Base-by-base conservation (phyloP, 495 filamentous ascomycete genomes). In the Xylaria telfairii region DNA sequence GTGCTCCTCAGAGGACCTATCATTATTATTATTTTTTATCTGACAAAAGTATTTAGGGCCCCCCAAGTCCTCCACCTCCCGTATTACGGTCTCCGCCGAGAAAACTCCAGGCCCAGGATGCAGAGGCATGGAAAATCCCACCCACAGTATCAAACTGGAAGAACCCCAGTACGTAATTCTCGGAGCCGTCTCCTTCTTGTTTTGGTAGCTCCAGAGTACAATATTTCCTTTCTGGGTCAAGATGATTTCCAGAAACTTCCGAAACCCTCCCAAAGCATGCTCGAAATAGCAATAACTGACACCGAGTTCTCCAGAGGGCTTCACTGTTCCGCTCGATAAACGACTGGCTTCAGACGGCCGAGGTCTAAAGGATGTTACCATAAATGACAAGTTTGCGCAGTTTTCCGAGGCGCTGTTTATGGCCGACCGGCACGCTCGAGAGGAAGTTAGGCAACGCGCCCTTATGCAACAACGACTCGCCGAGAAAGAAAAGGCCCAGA, bases 371-470 rank as follows among this genome's bases (percentile, higher is more conserved):
- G 96, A 99, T 81, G 92, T 97, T 42, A 91, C 94, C 28, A 98
- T 99, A 78, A 99, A 98, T 81, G 96, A 99, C 84, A 99, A 98
- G 76, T 98, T 98, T 76, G 95, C 96, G 24, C 92, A 96, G 79
- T 97, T 99, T 79, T 91, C 94, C 0, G 96, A 99, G 83, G 93
- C 95, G 1, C 83, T 99, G 32, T 94, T 95, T 77, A 96, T 94
- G 67, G 96, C 96, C 30, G 96, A 99, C 79, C 84, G 96, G 39
- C 96, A 98, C 79, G 95, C 96, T 9, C 86, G 96, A 73, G 96
- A 98, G 77, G 96, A 99, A 81, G 96, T 99, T 62, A 90, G 93
- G 72, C 93, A 97, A 78, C 89, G 96, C 66, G 92, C 93, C 10
- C 85, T 92, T 72, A 98, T 99, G 95, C 96, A 99, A 77, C 95